phyloP scores from a whole-genome alignment of 257 asterid genomes.

The Scutellaria barbata region DNA sequence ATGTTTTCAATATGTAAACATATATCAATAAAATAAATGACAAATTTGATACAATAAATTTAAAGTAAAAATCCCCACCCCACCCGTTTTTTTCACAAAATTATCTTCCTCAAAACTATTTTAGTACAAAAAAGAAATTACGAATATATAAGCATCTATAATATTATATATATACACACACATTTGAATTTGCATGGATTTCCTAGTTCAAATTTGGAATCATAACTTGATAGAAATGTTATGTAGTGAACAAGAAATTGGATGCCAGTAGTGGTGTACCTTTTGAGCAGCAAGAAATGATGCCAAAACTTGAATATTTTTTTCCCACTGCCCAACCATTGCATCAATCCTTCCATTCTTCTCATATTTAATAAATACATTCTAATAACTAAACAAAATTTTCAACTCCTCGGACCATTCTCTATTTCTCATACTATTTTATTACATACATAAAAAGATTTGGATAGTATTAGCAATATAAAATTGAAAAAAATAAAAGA shows the following conservation, averaged over 20 bases:
- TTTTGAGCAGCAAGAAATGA: slow-evolving; percentile 49
- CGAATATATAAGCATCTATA: no score
- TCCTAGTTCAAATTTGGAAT: slow-evolving; percentile 44
- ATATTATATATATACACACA: no score
- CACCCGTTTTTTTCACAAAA: no score
- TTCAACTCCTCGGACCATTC: no score
- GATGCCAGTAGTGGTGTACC: slow-evolving; percentile 40
- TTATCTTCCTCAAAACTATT: no score
- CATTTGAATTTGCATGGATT: slow-evolving; percentile 23
- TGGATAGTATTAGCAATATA: not conserved
- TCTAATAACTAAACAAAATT: slow-evolving; percentile 21
- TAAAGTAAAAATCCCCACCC: no score
- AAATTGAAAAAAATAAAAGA: slow-evolving; percentile 22
- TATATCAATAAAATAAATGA: no score
- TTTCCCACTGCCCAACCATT: slow-evolving; percentile 19
- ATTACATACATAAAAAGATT: not conserved
- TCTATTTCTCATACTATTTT: not conserved
- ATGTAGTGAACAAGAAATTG: slow-evolving; percentile 20
- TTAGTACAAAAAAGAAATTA: no score
- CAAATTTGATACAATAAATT: no score
- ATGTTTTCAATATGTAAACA: no score
- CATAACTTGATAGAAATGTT: slow-evolving; percentile 39
- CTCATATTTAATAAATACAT: slow-evolving; percentile 31
- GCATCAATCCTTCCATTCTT: slow-evolving; percentile 32
- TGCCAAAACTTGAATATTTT: slow-evolving; percentile 36